Conservation (phyloP, 768 basidiomycete genomes). For the Agrocybe praecox region DNA sequence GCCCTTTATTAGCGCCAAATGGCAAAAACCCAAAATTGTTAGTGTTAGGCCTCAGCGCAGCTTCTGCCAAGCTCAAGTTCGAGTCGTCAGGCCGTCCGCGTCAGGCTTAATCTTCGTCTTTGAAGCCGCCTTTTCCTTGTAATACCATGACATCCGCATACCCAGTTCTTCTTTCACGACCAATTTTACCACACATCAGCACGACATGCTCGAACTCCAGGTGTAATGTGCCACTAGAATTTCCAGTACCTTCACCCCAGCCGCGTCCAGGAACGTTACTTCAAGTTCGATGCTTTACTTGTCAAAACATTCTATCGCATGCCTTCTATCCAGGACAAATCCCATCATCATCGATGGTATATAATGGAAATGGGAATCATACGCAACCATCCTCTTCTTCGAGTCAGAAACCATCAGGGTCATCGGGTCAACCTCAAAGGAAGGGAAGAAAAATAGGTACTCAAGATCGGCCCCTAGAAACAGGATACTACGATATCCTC, state of each 20-base stretch:
- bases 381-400: conserved; percentile 4
- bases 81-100: not conserved
- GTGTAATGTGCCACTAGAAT: conserved; percentile 64
- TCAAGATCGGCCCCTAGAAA: conserved; percentile 86
- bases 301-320: conserved; percentile 60
- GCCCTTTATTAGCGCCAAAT: too few relatives aligned
- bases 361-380: conserved; percentile 13
- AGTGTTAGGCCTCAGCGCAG: not conserved
- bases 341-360: conserved; percentile 26
- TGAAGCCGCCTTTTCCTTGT: not conserved
- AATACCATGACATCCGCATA: conserved; percentile 13
- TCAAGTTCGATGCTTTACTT: conserved; percentile 71
- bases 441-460: conserved; percentile 84
- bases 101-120: not conserved
- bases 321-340: conserved; percentile 71
- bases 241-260: conserved; percentile 60
- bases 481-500: conserved; percentile 87
- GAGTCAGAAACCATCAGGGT: conserved; percentile 7
- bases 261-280: conserved; percentile 56
- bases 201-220: conserved; percentile 55
- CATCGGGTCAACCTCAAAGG: conserved; percentile 27
- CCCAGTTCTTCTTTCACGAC: conserved; percentile 57
- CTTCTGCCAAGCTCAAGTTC: not conserved
- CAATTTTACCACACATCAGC: conserved; percentile 64
- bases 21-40: too few relatives aligned